Evolutionary conservation across 352 stramenopile species (phyloP).

Genomic region (Discostella stelligera): DNA sequence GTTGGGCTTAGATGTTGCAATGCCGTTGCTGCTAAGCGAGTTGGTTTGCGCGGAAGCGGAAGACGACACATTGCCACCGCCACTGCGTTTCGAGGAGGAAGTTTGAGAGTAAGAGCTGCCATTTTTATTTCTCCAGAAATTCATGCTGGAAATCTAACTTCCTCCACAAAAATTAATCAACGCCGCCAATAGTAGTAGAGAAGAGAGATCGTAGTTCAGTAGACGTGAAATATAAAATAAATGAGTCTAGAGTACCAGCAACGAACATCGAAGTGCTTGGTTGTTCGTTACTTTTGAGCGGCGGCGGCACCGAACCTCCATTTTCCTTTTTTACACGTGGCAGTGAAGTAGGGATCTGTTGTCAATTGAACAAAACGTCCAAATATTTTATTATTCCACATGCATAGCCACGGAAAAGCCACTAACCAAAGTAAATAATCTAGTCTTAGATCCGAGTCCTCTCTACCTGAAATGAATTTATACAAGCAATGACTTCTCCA

Average conservation of each 20-base stretch:
- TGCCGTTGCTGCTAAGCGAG: background rate
- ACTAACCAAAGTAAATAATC: too few relatives aligned
- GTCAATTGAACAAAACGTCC: too few relatives aligned
- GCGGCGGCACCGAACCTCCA: background rate
- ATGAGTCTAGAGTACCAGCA: too few relatives aligned
- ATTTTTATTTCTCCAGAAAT: conserved; percentile 8
- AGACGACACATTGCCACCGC: background rate
- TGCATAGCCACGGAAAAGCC: too few relatives aligned
- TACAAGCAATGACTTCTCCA: conserved; percentile 51
- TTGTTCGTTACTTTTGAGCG: background rate
- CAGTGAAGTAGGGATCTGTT: too few relatives aligned
- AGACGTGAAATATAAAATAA: too few relatives aligned
- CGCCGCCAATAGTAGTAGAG: too few relatives aligned
- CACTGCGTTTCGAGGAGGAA: conserved; percentile 2
- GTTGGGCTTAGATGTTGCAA: conserved; percentile 1
- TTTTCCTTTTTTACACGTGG: background rate
- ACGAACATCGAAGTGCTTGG: background rate
- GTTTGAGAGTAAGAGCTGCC: background rate
- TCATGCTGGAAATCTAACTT: background rate
- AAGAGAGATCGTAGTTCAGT: too few relatives aligned
- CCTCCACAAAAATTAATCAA: too few relatives aligned
- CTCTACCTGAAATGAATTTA: conserved; percentile 19
- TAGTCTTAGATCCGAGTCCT: background rate
- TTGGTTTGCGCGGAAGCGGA: conserved; percentile 8
- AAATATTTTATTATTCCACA: too few relatives aligned